phyloP scores from a whole-genome alignment of 306 rosid genomes.

The Hippophae rhamnoides region DNA sequence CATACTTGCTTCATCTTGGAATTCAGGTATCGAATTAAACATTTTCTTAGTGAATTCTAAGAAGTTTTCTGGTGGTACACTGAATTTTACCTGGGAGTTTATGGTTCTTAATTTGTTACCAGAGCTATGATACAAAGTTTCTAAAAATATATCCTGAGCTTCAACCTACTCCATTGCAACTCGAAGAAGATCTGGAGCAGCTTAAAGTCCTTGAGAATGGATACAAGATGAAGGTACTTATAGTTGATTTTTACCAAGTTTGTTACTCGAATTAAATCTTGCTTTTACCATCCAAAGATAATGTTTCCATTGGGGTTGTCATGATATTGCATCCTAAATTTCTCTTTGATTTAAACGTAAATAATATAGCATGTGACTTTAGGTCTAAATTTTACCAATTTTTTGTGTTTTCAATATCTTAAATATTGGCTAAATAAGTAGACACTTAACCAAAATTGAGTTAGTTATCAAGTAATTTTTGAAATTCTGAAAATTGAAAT shows the following conservation, averaged over 20 bases:
- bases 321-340: too few relatives aligned
- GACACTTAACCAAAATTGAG: too few relatives aligned
- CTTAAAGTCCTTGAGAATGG: conserved; percentile 97
- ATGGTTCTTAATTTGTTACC: conserved; percentile 18
- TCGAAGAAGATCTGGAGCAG: conserved; percentile 96
- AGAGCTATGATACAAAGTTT: conserved; percentile 89
- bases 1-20: conserved; percentile 61
- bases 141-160: conserved; percentile 66
- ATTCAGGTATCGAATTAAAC: conserved; percentile 45
- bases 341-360: too few relatives aligned
- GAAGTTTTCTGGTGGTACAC: neutral
- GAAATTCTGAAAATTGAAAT: too few relatives aligned
- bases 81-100: conserved; percentile 8
- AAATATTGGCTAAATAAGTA: too few relatives aligned
- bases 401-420: too few relatives aligned
- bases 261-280: neutral
- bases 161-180: conserved; percentile 75
- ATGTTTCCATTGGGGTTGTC: neutral
- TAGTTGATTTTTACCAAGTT: neutral
- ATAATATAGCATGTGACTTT: too few relatives aligned
- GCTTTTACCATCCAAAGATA: neutral
- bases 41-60: neutral
- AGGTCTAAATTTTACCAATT: too few relatives aligned
- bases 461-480: too few relatives aligned
- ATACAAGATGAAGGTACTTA: conserved; percentile 84